Conservation (phyloP, 2,329 filamentous ascomycete species). For the Bretziella fagacearum region DNA sequence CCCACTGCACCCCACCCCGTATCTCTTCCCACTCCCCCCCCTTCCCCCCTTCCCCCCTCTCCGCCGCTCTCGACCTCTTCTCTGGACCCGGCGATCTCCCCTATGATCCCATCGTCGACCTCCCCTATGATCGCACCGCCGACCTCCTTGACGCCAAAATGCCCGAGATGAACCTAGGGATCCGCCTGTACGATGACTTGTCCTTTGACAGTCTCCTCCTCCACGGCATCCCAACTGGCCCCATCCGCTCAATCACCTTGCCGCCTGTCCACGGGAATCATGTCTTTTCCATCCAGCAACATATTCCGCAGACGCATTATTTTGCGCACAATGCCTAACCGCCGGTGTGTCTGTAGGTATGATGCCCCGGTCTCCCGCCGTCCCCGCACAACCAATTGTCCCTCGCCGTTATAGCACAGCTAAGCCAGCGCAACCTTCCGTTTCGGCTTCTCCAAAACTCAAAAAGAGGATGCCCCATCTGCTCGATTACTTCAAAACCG, state of each 20-base stretch:
- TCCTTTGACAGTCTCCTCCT: not conserved
- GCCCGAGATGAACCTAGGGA: too few species aligned
- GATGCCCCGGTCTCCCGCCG: not conserved
- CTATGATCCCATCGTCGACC: not conserved
- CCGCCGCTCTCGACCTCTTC: not conserved
- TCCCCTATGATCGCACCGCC: not conserved
- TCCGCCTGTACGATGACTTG: not conserved
- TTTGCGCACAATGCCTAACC: not conserved
- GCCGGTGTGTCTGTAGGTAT: not conserved
- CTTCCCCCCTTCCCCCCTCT: not conserved
- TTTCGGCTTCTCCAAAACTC: constrained; percentile 40
- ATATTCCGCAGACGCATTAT: too few species aligned
- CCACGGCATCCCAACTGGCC: too few species aligned
- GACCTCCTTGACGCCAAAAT: not conserved
- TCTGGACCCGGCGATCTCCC: not conserved
- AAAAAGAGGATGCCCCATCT: constrained; percentile 50
- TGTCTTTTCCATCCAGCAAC: too few species aligned
- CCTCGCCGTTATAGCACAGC: not conserved
- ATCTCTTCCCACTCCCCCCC: not conserved
- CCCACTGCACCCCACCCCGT: not conserved
- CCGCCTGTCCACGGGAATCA: too few species aligned
- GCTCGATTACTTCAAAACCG: constrained; percentile 85
- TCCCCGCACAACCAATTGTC: not conserved
- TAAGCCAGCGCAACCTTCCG: constrained; percentile 21
- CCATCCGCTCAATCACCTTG: too few species aligned